Evolutionary conservation across 257 asterid species (phyloP).

Genomic region (Asclepias syriaca): DNA sequence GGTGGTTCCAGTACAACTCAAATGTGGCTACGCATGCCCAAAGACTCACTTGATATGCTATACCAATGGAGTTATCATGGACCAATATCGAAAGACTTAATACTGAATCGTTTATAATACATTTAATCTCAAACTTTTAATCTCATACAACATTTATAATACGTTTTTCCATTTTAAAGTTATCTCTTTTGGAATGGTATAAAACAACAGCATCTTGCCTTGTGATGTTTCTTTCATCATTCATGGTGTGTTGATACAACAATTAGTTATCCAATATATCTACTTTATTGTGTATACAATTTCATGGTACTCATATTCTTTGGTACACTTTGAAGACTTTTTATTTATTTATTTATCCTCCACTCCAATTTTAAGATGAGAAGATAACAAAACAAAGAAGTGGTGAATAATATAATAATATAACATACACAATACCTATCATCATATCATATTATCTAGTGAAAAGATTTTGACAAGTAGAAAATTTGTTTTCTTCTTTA

Average conservation of each 20-base stretch:
- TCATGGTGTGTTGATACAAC: not conserved
- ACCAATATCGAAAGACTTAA: too few species aligned
- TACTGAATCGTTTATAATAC: too few species aligned
- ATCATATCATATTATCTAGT: not conserved
- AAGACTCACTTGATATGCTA: too few species aligned
- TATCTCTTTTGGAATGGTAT: too few species aligned
- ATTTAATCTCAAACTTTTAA: too few species aligned
- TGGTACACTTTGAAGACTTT: not conserved
- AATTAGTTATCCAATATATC: not conserved
- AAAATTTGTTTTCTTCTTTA: not conserved
- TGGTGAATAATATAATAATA: too few species aligned
- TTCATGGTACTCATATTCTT: not conserved
- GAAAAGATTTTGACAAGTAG: not conserved
- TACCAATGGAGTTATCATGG: too few species aligned
- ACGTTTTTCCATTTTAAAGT: not conserved
- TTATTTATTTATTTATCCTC: not conserved
- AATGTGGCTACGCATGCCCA: too few species aligned
- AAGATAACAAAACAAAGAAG: too few species aligned
- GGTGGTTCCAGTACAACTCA: too few species aligned
- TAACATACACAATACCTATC: not conserved
- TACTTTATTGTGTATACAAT: not conserved
- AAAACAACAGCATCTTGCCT: too few species aligned
- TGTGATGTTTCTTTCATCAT: not conserved
- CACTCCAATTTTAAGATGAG: not conserved
- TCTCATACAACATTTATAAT: not conserved